phyloP scores from a whole-genome alignment of 371 early-diverging fungal genomes.

The Circinella minor region DNA sequence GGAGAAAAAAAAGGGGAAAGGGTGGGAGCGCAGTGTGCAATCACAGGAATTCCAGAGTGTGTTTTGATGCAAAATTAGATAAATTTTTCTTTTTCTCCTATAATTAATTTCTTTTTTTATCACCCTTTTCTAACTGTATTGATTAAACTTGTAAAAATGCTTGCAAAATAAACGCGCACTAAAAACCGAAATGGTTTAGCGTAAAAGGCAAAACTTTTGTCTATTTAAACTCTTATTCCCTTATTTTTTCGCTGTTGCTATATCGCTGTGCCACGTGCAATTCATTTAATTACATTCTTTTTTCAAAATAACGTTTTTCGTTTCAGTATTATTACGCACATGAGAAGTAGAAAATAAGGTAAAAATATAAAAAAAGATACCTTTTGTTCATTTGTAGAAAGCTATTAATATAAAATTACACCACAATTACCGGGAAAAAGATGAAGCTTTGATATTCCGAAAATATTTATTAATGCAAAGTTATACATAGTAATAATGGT shows the following conservation, averaged over 20 bases:
- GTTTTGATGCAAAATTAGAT: neutral
- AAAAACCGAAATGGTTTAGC: conserved; percentile 1
- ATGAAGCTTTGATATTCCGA: neutral
- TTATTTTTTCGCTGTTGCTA: neutral
- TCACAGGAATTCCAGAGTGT: too few species aligned
- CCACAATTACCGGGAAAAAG: neutral
- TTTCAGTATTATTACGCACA: too few species aligned
- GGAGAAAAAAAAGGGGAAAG: too few species aligned
- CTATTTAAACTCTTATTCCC: too few species aligned
- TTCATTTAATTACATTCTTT: neutral
- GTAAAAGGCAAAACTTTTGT: neutral
- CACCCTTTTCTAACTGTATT: neutral
- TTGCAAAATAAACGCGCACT: neutral
- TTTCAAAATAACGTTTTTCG: too few species aligned
- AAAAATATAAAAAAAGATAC: too few species aligned
- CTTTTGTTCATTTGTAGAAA: too few species aligned
- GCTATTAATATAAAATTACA: too few species aligned
- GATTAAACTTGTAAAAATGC: neutral
- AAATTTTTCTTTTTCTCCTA: too few species aligned
- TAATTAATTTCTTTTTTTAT: neutral
- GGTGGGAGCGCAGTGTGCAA: too few species aligned
- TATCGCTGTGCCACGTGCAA: neutral
- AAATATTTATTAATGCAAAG: neutral
- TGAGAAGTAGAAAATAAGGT: too few species aligned
- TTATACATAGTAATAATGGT: neutral